A percentile compares a stretch with the other conserved stretches of the same genome.
Conservation (phyloP, 2,329 filamentous ascomycete genomes). For the Rhytidhysteron rufulum region DNA sequence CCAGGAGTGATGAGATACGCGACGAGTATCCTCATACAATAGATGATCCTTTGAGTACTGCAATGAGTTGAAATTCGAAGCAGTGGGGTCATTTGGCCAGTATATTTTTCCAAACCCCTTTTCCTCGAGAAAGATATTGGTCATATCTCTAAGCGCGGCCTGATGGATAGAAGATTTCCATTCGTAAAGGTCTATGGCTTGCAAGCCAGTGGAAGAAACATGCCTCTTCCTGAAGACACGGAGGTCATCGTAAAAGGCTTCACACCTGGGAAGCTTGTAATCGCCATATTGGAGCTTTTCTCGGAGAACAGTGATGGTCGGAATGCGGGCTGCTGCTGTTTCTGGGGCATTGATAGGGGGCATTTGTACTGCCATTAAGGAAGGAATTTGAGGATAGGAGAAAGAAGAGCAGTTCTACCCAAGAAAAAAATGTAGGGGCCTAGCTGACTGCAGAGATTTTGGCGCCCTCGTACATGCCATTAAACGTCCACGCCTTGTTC, state of each 20-base stretch:
- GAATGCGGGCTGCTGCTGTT: slow-evolving; percentile 3
- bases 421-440: too few species aligned
- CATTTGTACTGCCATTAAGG: neutral
- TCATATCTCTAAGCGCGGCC: slow-evolving; percentile 2
- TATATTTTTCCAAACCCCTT: slow-evolving; percentile 3
- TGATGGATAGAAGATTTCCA: slow-evolving; percentile 4
- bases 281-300: slow-evolving; percentile 3
- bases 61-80: slow-evolving; percentile 4
- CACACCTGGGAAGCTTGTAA: neutral
- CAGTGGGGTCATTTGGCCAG: slow-evolving; percentile 3
- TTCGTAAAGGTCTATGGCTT: slow-evolving; percentile 1
- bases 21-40: slow-evolving; percentile 2
- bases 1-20: too few species aligned
- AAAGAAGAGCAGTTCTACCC: neutral
- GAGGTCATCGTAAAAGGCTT: slow-evolving; percentile 2
- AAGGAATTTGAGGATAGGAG: neutral
- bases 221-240: slow-evolving; percentile 4
- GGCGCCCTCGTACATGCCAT: too few species aligned
- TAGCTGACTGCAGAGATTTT: too few species aligned
- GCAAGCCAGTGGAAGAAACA: neutral
- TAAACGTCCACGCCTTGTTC: too few species aligned
- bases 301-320: slow-evolving; percentile 4
- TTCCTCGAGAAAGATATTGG: slow-evolving; percentile 2
- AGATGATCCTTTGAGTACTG: slow-evolving; percentile 5
- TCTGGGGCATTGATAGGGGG: neutral